Conservation (phyloP, 768 basidiomycete genomes). For the Boletus pseudo-olivaceus region DNA sequence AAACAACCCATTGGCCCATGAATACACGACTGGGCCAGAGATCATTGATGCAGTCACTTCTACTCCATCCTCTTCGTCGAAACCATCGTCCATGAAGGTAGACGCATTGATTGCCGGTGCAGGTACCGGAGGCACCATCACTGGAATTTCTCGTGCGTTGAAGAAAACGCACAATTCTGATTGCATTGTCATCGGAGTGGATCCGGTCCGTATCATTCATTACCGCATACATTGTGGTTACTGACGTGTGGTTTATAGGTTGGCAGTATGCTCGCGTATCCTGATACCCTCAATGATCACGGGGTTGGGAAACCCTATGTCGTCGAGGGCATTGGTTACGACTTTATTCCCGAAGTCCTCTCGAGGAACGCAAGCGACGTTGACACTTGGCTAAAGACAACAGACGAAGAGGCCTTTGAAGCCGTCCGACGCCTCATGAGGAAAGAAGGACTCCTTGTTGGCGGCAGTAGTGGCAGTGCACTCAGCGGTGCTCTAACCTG, state of each 20-base stretch:
- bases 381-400: slow-evolving; percentile 82
- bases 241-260: slow-evolving; percentile 42
- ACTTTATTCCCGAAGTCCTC: slow-evolving; percentile 87
- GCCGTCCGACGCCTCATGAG: slow-evolving; percentile 76
- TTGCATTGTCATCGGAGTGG: slow-evolving; percentile 78
- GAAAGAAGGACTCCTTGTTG: slow-evolving; percentile 84
- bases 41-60: slow-evolving; percentile 76
- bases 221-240: background rate
- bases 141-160: slow-evolving; percentile 78
- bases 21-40: slow-evolving; percentile 86
- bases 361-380: slow-evolving; percentile 58
- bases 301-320: slow-evolving; percentile 52
- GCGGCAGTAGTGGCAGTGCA: slow-evolving; percentile 89
- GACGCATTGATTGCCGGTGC: slow-evolving; percentile 83
- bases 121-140: slow-evolving; percentile 94
- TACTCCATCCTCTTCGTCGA: slow-evolving; percentile 55
- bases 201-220: slow-evolving; percentile 61
- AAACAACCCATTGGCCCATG: slow-evolving; percentile 90
- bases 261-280: slow-evolving; percentile 84
- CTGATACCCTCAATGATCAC: slow-evolving; percentile 57
- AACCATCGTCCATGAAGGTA: slow-evolving; percentile 69
- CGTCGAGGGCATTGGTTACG: slow-evolving; percentile 97
- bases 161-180: slow-evolving; percentile 74
- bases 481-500: slow-evolving; percentile 75
- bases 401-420: slow-evolving; percentile 75